phyloP scores from a whole-genome alignment of 1,139 yeast genomes.

The Magnusiomyces clavatus region DNA sequence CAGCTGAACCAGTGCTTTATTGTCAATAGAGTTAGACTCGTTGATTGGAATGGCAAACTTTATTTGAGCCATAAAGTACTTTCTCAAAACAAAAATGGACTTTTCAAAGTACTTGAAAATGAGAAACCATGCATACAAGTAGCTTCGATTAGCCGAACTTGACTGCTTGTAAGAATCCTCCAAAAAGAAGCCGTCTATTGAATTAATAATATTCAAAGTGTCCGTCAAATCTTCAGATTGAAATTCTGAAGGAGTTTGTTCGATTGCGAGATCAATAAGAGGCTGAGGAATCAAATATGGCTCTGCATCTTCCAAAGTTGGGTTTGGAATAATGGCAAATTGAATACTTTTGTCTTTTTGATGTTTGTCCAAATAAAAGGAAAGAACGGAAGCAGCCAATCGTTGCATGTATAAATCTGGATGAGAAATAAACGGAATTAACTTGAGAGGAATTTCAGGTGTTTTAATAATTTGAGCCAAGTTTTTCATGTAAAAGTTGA shows the following conservation, averaged over 20 bases:
- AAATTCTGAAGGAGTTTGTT: conserved; percentile 14
- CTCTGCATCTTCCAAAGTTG: conserved; percentile 13
- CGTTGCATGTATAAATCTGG: background rate
- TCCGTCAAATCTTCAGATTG: conserved; percentile 15
- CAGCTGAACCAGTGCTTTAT: conserved; percentile 14
- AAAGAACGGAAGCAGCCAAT: conserved; percentile 1
- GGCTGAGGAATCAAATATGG: conserved; percentile 24
- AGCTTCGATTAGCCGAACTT: conserved; percentile 23
- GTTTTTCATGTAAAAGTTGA: too few relatives aligned
- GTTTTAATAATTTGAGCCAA: too few relatives aligned
- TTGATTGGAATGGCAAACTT: conserved; percentile 19
- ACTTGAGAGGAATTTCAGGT: background rate
- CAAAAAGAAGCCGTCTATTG: background rate
- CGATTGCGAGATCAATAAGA: conserved; percentile 20
- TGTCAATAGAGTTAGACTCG: conserved; percentile 39
- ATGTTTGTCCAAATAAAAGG: background rate
- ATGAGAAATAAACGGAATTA: background rate
- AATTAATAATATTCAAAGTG: conserved; percentile 11
- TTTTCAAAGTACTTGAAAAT: conserved; percentile 57
- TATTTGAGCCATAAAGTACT: conserved; percentile 52
- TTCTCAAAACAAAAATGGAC: conserved; percentile 55
- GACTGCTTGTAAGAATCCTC: too few relatives aligned
- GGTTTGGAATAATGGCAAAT: conserved; percentile 10
- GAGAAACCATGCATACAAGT: conserved; percentile 65
- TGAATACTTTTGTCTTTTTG: conserved; percentile 12